phyloP scores from a whole-genome alignment of 306 rosid genomes.

The Acacia acuminata region DNA sequence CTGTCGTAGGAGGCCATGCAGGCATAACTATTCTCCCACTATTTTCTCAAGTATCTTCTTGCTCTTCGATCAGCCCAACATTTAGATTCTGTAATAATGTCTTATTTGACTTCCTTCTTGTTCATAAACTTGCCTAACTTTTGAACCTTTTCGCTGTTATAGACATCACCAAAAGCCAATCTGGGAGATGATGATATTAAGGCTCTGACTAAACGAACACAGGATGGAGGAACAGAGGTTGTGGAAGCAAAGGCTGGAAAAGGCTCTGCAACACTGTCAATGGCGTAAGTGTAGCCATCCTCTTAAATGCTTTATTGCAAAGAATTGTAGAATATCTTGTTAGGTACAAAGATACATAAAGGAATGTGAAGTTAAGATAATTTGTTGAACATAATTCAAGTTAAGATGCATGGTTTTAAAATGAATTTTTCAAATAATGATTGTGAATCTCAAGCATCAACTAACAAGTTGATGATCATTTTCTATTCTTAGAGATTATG shows the following conservation, averaged over 20 bases:
- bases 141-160: conserved; percentile 18
- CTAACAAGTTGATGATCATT: not conserved
- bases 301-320: not conserved
- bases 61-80: not conserved
- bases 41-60: conserved; percentile 79
- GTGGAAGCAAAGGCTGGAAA: conserved; percentile 99
- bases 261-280: conserved; percentile 97
- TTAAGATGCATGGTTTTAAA: not conserved
- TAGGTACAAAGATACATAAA: not conserved
- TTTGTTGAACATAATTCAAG: not conserved
- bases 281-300: conserved; percentile 77
- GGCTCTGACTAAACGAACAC: conserved; percentile 93
- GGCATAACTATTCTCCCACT: conserved; percentile 94
- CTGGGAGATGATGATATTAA: conserved; percentile 57
- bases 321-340: not conserved
- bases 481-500: not conserved
- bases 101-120: conserved; percentile 20
- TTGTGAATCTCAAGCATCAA: not conserved
- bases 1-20: conserved; percentile 98
- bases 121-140: conserved; percentile 16
- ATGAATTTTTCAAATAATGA: not conserved
- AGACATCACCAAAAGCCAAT: conserved; percentile 90
- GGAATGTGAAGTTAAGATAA: not conserved
- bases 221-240: conserved; percentile 99
- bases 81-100: not conserved